These are phyloP conservation scores for Nasturtium officinale DNA, from an alignment of 345 rosid genomes.

Conservation along the genomic window DNA sequence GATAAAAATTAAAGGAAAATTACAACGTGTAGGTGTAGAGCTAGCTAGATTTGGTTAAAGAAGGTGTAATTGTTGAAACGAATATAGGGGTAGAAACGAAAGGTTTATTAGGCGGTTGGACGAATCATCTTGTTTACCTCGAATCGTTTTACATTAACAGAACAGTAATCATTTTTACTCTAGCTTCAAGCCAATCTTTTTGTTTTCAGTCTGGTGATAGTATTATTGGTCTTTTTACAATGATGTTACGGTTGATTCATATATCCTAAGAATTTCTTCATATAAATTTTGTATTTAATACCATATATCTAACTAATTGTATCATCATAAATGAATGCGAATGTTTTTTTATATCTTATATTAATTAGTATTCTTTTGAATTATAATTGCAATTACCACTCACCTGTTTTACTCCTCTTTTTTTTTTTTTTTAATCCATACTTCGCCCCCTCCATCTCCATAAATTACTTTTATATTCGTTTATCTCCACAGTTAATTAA, in stretches of 20 bases:
- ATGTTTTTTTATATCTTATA: background rate
- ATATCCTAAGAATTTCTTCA: background rate
- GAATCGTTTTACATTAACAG: conserved; percentile 10
- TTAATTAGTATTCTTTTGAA: background rate
- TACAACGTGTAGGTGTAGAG: background rate
- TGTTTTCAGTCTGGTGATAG: background rate
- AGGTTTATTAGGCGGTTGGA: conserved; percentile 20
- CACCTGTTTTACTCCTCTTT: background rate
- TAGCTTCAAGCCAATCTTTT: conserved; percentile 30
- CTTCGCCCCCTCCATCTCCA: background rate
- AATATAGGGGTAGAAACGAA: background rate
- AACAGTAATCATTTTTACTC: conserved; percentile 30
- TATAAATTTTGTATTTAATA: background rate
- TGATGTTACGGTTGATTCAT: conserved; percentile 4
- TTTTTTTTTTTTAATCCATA: background rate
- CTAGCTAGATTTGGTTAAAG: conserved; percentile 24
- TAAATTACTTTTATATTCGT: background rate
- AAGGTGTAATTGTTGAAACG: conserved; percentile 6
- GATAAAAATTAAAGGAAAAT: background rate
- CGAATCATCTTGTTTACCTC: conserved; percentile 28
- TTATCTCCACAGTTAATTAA: background rate
- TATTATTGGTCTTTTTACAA: conserved; percentile 1
- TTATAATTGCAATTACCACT: background rate
- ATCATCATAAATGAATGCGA: background rate
- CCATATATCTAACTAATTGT: background rate